Evolutionary conservation across 306 rosid species (phyloP).

Genomic region (Quercus aquifolioides): DNA sequence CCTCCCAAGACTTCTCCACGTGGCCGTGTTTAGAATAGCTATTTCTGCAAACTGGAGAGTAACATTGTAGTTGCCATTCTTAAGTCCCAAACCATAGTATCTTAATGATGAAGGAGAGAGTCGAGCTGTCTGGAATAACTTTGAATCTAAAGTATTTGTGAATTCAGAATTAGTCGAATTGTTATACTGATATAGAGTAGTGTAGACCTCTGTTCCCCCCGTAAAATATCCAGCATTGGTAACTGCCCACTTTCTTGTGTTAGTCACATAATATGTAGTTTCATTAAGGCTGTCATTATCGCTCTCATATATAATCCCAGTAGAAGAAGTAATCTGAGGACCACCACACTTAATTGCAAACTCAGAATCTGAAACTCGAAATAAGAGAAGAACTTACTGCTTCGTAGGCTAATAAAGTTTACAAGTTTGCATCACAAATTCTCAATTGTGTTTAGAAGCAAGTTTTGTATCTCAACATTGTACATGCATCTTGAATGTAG

Average conservation of each 20-base stretch:
- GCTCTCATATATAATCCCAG: not conserved
- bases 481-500: not conserved
- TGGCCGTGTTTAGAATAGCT: conserved; percentile 21
- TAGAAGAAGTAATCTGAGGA: not conserved
- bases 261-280: not conserved
- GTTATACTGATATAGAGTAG: not conserved
- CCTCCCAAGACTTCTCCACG: conserved; percentile 42
- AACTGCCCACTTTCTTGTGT: not conserved
- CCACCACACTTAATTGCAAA: not conserved
- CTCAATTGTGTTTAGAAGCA: not conserved
- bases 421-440: not conserved
- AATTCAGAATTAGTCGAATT: not conserved
- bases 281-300: not conserved
- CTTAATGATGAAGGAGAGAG: conserved; percentile 22
- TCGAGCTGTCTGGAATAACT: conserved; percentile 22
- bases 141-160: not conserved
- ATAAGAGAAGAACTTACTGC: not conserved
- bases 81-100: conserved; percentile 50
- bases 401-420: not conserved
- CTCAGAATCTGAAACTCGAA: not conserved
- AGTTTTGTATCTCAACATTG: not conserved
- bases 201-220: not conserved
- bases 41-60: conserved; percentile 54
- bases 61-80: conserved; percentile 49
- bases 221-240: not conserved